Evolutionary conservation across 345 rosid species (phyloP).

Genomic region (Sisymbrium altissimum): DNA sequence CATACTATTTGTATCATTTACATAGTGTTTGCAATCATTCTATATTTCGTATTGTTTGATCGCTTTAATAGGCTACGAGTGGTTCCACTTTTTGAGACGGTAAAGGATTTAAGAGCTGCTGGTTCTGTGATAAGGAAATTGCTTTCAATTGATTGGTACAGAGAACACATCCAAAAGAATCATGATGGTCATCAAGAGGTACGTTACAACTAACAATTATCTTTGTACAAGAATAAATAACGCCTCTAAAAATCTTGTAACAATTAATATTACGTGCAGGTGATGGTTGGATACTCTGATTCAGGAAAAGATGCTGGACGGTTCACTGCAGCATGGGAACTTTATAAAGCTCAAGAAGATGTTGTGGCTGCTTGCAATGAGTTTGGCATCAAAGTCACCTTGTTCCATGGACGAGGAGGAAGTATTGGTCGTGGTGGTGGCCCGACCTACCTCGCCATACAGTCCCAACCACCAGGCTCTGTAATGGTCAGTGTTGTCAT

Average conservation of each 20-base stretch:
- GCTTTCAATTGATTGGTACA: conserved; percentile 91
- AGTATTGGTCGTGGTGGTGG: conserved; percentile 99
- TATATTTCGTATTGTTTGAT: background rate
- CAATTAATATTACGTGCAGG: conserved; percentile 39
- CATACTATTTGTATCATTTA: background rate
- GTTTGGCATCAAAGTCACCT: conserved; percentile 79
- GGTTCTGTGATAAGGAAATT: conserved; percentile 80
- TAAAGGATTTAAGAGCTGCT: conserved; percentile 83
- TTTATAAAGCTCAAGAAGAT: conserved; percentile 97
- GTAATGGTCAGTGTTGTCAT: conserved; percentile 64
- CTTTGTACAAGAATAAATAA: background rate
- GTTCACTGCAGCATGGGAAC: conserved; percentile 99
- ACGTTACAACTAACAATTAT: background rate
- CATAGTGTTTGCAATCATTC: background rate
- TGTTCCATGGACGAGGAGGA: conserved; percentile 98
- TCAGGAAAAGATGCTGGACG: conserved; percentile 99
- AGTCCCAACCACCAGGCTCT: conserved; percentile 98
- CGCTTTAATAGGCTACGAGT: conserved; percentile 61
- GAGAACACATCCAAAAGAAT: conserved; percentile 69
- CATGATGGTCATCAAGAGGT: conserved; percentile 96
- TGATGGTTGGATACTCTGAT: conserved; percentile 99
- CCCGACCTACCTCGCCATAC: conserved; percentile 94
- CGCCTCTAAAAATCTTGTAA: background rate
- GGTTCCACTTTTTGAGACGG: conserved; percentile 95
- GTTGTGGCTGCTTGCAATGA: conserved; percentile 95